Conservation (phyloP, 208 protist genomes). For the Acanthamoeba lenticulata region DNA sequence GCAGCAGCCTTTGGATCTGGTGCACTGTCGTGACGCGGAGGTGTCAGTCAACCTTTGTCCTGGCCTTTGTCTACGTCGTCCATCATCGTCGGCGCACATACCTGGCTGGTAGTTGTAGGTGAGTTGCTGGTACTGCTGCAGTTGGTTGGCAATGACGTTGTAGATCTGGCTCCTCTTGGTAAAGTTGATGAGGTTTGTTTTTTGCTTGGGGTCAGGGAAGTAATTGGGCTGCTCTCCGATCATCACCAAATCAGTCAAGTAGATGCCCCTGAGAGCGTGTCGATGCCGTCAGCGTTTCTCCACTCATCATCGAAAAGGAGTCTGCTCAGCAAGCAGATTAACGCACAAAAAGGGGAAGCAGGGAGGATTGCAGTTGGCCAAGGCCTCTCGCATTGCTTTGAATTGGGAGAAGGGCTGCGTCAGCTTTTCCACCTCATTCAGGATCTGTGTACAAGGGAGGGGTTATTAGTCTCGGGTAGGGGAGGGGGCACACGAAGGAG, state of each 20-base stretch:
- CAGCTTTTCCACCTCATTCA: neutral
- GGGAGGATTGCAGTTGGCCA: conserved; percentile 65
- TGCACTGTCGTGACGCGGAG: neutral
- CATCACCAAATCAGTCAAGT: neutral
- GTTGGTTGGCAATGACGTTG: conserved; percentile 56
- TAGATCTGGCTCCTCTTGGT: conserved; percentile 62
- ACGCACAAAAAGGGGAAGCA: conserved; percentile 77
- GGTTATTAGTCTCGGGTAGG: neutral
- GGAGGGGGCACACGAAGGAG: neutral
- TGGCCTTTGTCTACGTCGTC: too few relatives aligned
- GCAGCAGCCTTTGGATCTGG: neutral
- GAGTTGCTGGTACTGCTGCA: conserved; percentile 66
- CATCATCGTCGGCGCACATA: too few relatives aligned
- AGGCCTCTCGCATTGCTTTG: neutral
- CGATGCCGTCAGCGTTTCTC: too few relatives aligned
- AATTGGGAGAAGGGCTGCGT: neutral
- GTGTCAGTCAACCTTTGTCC: neutral
- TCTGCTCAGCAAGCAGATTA: neutral
- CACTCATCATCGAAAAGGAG: too few relatives aligned
- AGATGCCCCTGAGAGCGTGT: neutral
- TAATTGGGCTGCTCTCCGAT: conserved; percentile 62
- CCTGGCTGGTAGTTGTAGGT: conserved; percentile 19
- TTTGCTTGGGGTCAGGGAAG: neutral
- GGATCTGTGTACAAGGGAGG: neutral
- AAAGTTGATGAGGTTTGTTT: conserved; percentile 71